Conservation (phyloP, 2,329 filamentous ascomycete genomes). For the Alternaria sp. region DNA sequence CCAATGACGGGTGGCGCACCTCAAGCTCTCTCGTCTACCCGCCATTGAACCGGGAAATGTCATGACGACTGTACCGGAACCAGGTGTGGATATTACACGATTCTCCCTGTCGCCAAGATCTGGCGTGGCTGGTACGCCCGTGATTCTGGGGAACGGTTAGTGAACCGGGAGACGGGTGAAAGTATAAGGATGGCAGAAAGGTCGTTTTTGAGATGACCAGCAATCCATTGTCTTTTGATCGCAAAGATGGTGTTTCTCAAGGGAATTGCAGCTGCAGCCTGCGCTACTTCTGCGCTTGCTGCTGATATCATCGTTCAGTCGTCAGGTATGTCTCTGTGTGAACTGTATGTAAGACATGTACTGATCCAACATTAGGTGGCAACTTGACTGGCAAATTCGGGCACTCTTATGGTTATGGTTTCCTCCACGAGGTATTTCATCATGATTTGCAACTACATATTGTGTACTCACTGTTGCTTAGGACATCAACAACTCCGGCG, state of each 20-base stretch:
- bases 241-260: slow-evolving; percentile 32
- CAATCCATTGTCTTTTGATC: slow-evolving; percentile 20
- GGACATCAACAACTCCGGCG: slow-evolving; percentile 71
- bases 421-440: slow-evolving; percentile 38
- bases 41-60: slow-evolving; percentile 13
- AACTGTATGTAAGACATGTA: neutral
- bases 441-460: too few relatives aligned
- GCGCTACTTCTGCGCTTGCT: slow-evolving; percentile 31
- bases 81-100: slow-evolving; percentile 13
- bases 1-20: slow-evolving; percentile 27
- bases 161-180: neutral
- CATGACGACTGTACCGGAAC: slow-evolving; percentile 14
- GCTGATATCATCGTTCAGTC: slow-evolving; percentile 38
- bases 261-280: slow-evolving; percentile 32
- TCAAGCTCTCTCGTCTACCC: slow-evolving; percentile 4
- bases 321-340: slow-evolving; percentile 10
- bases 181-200: slow-evolving; percentile 12
- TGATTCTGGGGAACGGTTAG: slow-evolving; percentile 1
- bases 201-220: neutral
- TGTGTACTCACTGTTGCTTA: slow-evolving; percentile 12
- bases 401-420: slow-evolving; percentile 41
- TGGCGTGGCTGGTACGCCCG: slow-evolving; percentile 11
- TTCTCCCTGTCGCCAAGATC: slow-evolving; percentile 17
- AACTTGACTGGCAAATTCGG: slow-evolving; percentile 42
- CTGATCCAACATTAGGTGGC: slow-evolving; percentile 17